Evolutionary conservation across 139 green algal genomes (phyloP).

Genomic region (Chlorella sorokiniana): DNA sequence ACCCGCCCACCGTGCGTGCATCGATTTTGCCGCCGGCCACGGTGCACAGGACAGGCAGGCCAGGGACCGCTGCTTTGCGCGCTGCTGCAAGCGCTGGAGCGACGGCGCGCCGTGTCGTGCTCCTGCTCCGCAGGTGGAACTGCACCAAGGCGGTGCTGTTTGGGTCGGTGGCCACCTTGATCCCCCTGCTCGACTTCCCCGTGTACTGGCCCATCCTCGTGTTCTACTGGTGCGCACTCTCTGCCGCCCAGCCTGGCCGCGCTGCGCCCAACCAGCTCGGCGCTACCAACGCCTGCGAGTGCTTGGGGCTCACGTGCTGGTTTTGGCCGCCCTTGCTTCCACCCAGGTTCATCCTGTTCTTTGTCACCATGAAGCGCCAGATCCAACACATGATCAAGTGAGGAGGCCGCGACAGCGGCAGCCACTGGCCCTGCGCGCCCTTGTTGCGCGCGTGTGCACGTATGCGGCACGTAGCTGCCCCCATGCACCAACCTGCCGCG

Average conservation of each 20-base stretch:
- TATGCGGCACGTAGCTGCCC: neutral
- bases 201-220: conserved; percentile 99
- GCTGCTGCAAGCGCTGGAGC: neutral
- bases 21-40: no score
- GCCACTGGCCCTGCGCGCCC: conserved; percentile 88
- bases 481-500: neutral
- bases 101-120: no score
- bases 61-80: no score
- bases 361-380: conserved; percentile 98
- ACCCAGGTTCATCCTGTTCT: conserved; percentile 86
- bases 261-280: neutral
- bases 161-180: conserved; percentile 92
- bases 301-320: neutral
- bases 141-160: conserved; percentile 83
- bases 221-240: conserved; percentile 82
- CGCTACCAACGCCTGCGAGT: no score
- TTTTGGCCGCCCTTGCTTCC: neutral
- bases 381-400: conserved; percentile 99
- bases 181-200: conserved; percentile 94
- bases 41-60: no score
- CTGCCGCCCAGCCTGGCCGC: neutral
- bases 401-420: no score
- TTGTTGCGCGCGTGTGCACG: conserved; percentile 70
- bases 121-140: conserved; percentile 67
- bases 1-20: no score